Conservation (phyloP, 2,329 filamentous ascomycete genomes). For the Xylariaceae sp. region DNA sequence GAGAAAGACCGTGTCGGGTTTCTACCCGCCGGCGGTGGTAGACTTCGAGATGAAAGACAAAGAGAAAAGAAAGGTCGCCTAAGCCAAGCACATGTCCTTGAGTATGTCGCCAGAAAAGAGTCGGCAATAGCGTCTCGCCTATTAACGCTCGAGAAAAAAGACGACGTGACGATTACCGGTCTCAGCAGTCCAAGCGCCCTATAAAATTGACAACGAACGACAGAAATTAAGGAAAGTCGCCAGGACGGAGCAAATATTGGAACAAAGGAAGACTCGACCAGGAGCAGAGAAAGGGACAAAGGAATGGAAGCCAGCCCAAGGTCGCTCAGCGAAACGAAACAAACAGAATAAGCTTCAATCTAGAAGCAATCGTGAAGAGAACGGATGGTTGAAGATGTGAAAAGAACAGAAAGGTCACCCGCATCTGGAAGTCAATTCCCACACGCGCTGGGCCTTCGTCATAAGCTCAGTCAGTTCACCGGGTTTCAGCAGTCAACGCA, state of each 20-base stretch:
- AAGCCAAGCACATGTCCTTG: slow-evolving; percentile 22
- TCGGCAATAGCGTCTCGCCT: slow-evolving; percentile 1
- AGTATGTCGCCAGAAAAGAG: slow-evolving; percentile 1
- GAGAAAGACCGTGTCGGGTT: slow-evolving; percentile 9
- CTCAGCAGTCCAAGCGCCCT: slow-evolving; percentile 2
- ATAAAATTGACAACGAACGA: slow-evolving; percentile 8
- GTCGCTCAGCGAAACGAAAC: slow-evolving; percentile 28
- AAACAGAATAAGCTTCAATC: slow-evolving; percentile 30
- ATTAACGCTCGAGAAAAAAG: neutral
- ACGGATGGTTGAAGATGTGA: slow-evolving; percentile 18
- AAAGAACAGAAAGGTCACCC: slow-evolving; percentile 5
- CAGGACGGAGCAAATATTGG: slow-evolving; percentile 26
- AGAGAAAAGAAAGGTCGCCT: slow-evolving; percentile 9
- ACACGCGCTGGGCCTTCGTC: neutral
- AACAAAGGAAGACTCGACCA: slow-evolving; percentile 35
- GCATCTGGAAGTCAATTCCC: neutral
- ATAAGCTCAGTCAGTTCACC: neutral
- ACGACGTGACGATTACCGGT: slow-evolving; percentile 1
- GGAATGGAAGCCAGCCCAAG: slow-evolving; percentile 22
- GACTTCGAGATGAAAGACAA: slow-evolving; percentile 17
- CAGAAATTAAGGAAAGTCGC: slow-evolving; percentile 24
- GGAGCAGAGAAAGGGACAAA: slow-evolving; percentile 28
- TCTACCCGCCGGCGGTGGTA: slow-evolving; percentile 11
- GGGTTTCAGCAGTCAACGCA: neutral
- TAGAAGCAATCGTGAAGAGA: slow-evolving; percentile 27